Conservation (phyloP, 2,329 filamentous ascomycete genomes). For the Nigrograna mackinnonii region DNA sequence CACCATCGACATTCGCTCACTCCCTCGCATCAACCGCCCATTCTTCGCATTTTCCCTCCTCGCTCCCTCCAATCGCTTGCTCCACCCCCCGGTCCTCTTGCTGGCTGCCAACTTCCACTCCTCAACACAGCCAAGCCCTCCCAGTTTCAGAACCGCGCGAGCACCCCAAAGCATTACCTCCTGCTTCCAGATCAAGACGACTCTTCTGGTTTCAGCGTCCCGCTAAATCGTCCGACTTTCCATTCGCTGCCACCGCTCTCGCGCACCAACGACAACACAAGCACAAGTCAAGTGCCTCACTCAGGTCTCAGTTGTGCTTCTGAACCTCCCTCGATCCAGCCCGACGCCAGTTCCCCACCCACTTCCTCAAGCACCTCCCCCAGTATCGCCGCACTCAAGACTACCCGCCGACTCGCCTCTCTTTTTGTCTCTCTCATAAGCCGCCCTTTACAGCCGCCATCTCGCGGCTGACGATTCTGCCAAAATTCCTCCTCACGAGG, state of each 20-base stretch:
- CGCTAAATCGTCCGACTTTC: constrained; percentile 2
- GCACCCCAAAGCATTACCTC: constrained; percentile 5
- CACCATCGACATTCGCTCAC: background rate
- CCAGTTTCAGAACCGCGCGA: constrained; percentile 25
- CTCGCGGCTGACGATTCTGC: constrained; percentile 37
- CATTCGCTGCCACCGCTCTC: constrained; percentile 12
- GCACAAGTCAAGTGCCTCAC: constrained; percentile 20
- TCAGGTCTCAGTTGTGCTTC: constrained; percentile 32
- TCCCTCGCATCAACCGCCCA: background rate
- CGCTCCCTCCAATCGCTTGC: constrained; percentile 1
- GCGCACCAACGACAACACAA: background rate
- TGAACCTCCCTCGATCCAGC: constrained; percentile 20
- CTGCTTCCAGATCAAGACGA: too few relatives aligned
- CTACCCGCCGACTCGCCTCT: constrained; percentile 12
- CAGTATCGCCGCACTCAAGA: background rate
- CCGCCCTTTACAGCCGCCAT: constrained; percentile 33
- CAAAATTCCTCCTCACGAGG: constrained; percentile 62
- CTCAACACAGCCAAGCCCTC: constrained; percentile 32
- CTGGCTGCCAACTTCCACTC: constrained; percentile 14
- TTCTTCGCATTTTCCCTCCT: constrained; percentile 4
- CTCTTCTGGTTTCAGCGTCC: constrained; percentile 20
- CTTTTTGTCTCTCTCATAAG: too few relatives aligned
- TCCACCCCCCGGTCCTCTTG: background rate
- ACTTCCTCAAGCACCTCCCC: constrained; percentile 1
- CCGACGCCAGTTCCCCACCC: constrained; percentile 13